Evolutionary conservation across 352 stramenopile species (phyloP), one percentile per base, ranked within the genome.

Genomic region (Aphanomyces euteiches): DNA sequence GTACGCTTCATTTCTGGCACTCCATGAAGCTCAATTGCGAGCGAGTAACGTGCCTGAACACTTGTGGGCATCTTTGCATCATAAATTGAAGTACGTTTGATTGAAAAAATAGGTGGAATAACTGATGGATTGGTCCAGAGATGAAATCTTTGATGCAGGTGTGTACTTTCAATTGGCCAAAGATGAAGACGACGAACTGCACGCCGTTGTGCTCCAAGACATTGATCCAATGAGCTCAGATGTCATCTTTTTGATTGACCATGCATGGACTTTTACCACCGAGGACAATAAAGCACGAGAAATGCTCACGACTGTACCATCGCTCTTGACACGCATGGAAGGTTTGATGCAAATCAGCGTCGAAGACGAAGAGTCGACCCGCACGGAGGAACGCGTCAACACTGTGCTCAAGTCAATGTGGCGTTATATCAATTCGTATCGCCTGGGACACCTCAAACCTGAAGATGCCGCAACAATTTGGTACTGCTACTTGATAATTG

Each of bases 221-320:
- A 74, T 82, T 43, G 78, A 81, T 53, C 38, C 83, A 13, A 37
- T 69, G 10, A 76, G 84, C 39, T 75, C 78, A 1, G 68, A 80
- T 19, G 78, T 76, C 21, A 45, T 86, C 13, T 86, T 86, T 69
- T 59, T 86, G 39, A 73, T 86, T 48, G 79, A 86, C 56, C 79
- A 86, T 68, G 79, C 79, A 7, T 86, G 79, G 79, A 86, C 78
- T 0, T 86, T 84, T 67, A 79, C 73, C 45, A 75, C 75, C n/a
- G 78, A 86, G 17, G 77, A 84, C 28, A 77, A 86, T 19, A 77
- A 84, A 48, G 53, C 73, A 15, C 63, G 56, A 36, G 58, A 79
- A 39, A 77, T 83, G 56, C 58, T 86, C 43, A 72, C 74, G 19
- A 56, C 50, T 10, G 63, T 79, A 12, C 73, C 78, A 47, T 45